A percentile compares a stretch with the other conserved stretches of the same genome.
These are phyloP conservation scores for Lachnellula cervina DNA, from an alignment of 2,329 filamentous ascomycete species.

Conservation along the genomic window DNA sequence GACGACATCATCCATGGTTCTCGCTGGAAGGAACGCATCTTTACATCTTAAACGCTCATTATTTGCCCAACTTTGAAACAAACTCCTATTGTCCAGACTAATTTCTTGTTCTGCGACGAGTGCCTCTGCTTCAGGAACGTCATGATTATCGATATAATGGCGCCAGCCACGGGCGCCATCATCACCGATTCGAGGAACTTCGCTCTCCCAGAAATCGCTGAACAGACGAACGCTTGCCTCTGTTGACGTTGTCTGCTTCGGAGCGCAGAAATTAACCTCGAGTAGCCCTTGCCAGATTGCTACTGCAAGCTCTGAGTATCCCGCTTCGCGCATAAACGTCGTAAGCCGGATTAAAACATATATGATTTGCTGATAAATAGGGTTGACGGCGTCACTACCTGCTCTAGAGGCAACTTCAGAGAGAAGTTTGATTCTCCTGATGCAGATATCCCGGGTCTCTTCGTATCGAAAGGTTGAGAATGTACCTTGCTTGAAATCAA, in stretches of 20 bases:
- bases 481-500: conserved; percentile 68
- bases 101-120: conserved; percentile 12
- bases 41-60: conserved; percentile 49
- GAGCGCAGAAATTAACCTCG: conserved; percentile 64
- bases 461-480: conserved; percentile 65
- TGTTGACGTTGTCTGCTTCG: conserved; percentile 31
- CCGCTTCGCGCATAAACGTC: conserved; percentile 67
- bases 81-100: conserved; percentile 16
- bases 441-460: conserved; percentile 53
- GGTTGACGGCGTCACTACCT: conserved; percentile 4
- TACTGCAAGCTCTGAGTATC: conserved; percentile 71
- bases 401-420: conserved; percentile 17
- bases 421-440: conserved; percentile 52
- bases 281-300: conserved; percentile 80
- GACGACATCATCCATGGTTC: conserved; percentile 66
- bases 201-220: conserved; percentile 80
- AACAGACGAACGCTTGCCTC: conserved; percentile 41
- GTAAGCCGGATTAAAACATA: conserved; percentile 75
- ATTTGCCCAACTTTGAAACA: conserved; percentile 41
- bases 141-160: conserved; percentile 39
- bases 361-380: conserved; percentile 41
- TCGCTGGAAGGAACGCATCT: conserved; percentile 58
- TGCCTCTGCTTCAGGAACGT: conserved; percentile 13
- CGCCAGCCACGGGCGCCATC: conserved; percentile 65
- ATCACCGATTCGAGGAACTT: conserved; percentile 75